Conservation (phyloP, 441 rosid species). For the California macrophylla region DNA sequence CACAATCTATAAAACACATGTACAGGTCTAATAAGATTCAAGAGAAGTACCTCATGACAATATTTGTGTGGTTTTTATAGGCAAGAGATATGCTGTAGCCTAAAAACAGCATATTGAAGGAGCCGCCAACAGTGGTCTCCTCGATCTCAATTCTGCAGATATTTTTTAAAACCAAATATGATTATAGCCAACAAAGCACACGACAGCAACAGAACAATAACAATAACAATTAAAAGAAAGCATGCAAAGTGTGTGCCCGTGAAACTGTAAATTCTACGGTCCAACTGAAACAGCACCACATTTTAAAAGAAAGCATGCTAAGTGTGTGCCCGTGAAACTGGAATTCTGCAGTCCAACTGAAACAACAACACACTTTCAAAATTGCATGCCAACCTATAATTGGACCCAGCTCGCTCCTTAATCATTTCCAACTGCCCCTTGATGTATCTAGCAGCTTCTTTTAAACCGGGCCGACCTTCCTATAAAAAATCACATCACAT, state of each 20-base stretch:
- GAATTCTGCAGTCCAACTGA: not conserved
- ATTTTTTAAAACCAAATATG: not conserved
- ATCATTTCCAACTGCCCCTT: constrained; percentile 54
- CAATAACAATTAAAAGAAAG: not conserved
- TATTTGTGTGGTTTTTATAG: constrained; percentile 85
- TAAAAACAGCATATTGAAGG: constrained; percentile 86
- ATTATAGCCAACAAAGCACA: not conserved
- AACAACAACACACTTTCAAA: not conserved
- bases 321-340: not conserved
- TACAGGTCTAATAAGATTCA: not conserved
- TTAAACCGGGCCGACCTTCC: constrained; percentile 90
- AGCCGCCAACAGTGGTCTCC: constrained; percentile 70
- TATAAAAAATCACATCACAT: constrained; percentile 17
- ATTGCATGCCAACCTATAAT: constrained; percentile 40
- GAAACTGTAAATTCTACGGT: not conserved
- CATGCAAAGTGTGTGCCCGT: not conserved
- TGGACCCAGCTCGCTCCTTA: constrained; percentile 67
- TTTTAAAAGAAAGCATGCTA: not conserved
- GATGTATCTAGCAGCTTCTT: constrained; percentile 79
- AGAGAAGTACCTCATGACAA: constrained; percentile 58
- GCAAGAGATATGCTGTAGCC: constrained; percentile 74
- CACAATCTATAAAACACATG: not conserved
- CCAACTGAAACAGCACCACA: not conserved
- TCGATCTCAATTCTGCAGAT: constrained; percentile 69
- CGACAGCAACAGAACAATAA: constrained; percentile 4